Evolutionary conservation across 2,329 filamentous ascomycete species (phyloP).

Genomic region (Periconia macrospinosa): DNA sequence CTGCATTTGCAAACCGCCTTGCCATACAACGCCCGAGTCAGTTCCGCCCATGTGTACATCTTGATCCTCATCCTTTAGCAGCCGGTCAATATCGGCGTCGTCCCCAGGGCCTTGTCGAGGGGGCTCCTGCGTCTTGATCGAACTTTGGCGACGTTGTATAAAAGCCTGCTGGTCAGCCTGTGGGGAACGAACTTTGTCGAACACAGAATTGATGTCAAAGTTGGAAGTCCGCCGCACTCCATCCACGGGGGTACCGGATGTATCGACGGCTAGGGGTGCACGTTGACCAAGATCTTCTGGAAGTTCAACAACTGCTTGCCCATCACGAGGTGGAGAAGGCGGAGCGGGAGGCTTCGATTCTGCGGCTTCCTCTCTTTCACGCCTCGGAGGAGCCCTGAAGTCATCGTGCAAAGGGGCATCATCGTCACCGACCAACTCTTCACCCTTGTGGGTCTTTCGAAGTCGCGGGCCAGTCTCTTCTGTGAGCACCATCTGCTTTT

Average conservation of each 20-base stretch:
- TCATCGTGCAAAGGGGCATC: slow-evolving; percentile 27
- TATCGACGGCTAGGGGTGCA: slow-evolving; percentile 40
- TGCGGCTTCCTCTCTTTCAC: slow-evolving; percentile 27
- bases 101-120: slow-evolving; percentile 61
- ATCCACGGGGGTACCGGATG: slow-evolving; percentile 29
- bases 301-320: slow-evolving; percentile 33
- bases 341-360: slow-evolving; percentile 23
- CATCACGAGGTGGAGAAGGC: slow-evolving; percentile 17
- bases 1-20: slow-evolving; percentile 61
- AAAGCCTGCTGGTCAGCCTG: slow-evolving; percentile 52
- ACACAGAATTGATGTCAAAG: slow-evolving; percentile 86
- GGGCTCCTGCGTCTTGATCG: slow-evolving; percentile 45
- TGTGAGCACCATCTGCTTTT: slow-evolving; percentile 83
- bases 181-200: slow-evolving; percentile 80
- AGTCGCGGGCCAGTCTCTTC: slow-evolving; percentile 73
- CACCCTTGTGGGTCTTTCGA: slow-evolving; percentile 90
- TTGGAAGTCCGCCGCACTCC: slow-evolving; percentile 57
- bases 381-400: slow-evolving; percentile 27
- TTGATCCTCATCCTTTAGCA: slow-evolving; percentile 80
- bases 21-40: slow-evolving; percentile 67
- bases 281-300: slow-evolving; percentile 34
- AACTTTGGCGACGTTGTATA: slow-evolving; percentile 55
- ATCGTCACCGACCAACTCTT: slow-evolving; percentile 84
- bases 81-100: slow-evolving; percentile 86
- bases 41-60: slow-evolving; percentile 76